phyloP scores from a whole-genome alignment of 2,329 filamentous ascomycete genomes.

The Calonectria henricotiae region DNA sequence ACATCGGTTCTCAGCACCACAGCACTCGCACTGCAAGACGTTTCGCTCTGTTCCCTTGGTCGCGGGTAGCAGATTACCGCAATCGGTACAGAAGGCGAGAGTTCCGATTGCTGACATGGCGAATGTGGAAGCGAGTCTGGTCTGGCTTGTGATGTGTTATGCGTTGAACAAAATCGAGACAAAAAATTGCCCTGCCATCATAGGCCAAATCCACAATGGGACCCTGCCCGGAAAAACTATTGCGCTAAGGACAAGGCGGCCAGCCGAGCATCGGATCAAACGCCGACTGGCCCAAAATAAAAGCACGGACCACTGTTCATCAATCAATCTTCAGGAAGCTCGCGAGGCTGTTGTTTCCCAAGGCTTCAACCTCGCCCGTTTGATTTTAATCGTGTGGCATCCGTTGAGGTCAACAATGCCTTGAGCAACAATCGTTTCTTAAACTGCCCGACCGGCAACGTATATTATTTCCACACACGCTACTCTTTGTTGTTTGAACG shows the following conservation, averaged over 20 bases:
- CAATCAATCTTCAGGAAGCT: slow-evolving; percentile 46
- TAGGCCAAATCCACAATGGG: slow-evolving; percentile 43
- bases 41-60: slow-evolving; percentile 84
- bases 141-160: slow-evolving; percentile 31
- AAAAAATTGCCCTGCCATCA: slow-evolving; percentile 51
- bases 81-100: slow-evolving; percentile 93
- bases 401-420: slow-evolving; percentile 46
- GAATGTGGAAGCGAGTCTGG: slow-evolving; percentile 29
- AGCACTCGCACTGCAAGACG: slow-evolving; percentile 87
- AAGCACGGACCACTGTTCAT: slow-evolving; percentile 45
- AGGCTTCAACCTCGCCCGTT: slow-evolving; percentile 46
- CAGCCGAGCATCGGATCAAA: slow-evolving; percentile 49
- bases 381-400: slow-evolving; percentile 34
- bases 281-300: slow-evolving; percentile 45
- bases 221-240: slow-evolving; percentile 54
- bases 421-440: slow-evolving; percentile 45
- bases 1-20: slow-evolving; percentile 90
- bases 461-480: slow-evolving; percentile 19
- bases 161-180: slow-evolving; percentile 44
- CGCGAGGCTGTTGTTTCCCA: slow-evolving; percentile 51
- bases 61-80: slow-evolving; percentile 89
- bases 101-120: slow-evolving; percentile 92
- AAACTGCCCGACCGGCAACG: slow-evolving; percentile 6
- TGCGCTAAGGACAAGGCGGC: slow-evolving; percentile 48
- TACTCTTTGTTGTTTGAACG: slow-evolving; percentile 24